Conservation (phyloP, 768 basidiomycete species). For the Boletus insuetus region DNA sequence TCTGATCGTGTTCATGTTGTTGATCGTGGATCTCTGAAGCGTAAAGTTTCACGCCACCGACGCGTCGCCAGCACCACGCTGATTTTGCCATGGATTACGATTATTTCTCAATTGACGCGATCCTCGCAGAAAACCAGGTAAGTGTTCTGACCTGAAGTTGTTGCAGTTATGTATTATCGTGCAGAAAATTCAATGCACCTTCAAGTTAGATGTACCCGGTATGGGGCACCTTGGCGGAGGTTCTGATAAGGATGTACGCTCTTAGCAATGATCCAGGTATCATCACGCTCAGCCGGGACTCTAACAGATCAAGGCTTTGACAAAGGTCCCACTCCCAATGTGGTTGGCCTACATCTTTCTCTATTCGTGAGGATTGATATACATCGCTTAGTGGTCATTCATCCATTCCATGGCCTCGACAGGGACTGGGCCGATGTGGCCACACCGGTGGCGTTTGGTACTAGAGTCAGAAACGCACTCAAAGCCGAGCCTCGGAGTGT, state of each 20-base stretch:
- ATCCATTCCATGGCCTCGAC: slow-evolving; percentile 25
- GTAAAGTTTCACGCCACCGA: slow-evolving; percentile 16
- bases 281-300: slow-evolving; percentile 7
- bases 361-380: slow-evolving; percentile 53
- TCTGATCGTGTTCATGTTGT: slow-evolving; percentile 24
- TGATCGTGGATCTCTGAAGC: background rate
- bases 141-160: background rate
- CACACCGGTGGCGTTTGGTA: slow-evolving; percentile 74
- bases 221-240: slow-evolving; percentile 91
- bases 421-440: slow-evolving; percentile 88
- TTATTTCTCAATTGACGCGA: slow-evolving; percentile 89
- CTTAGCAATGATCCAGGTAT: background rate
- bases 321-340: slow-evolving; percentile 81
- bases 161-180: background rate
- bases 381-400: background rate
- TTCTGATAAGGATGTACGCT: slow-evolving; percentile 73
- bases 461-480: slow-evolving; percentile 79
- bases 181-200: slow-evolving; percentile 92
- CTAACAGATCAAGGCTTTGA: slow-evolving; percentile 67
- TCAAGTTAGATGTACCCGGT: slow-evolving; percentile 78
- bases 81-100: slow-evolving; percentile 70
- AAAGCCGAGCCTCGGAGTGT: slow-evolving; percentile 88
- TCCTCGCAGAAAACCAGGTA: slow-evolving; percentile 90
- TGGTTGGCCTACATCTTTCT: slow-evolving; percentile 90
- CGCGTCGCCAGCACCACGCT: slow-evolving; percentile 11